Base-by-base conservation (phyloP, 805 yeast species). In the Zygotorulaspora sp. region DNA sequence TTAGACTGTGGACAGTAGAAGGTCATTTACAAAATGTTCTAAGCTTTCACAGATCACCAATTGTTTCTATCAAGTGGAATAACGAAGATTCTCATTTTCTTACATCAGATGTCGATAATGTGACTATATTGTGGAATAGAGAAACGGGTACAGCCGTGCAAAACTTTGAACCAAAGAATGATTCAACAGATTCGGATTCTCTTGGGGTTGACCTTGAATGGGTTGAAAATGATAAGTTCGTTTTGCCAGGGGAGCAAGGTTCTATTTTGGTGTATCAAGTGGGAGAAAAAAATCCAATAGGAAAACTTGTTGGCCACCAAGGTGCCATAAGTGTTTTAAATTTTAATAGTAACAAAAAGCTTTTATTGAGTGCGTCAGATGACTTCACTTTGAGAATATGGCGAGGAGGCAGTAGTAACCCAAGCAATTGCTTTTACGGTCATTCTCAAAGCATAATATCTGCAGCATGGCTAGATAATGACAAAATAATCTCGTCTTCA, bases 301-400 rank as follows among this genome's bases (percentile, higher is more conserved):
- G 82, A 4, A 61, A 66, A 18, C 62, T 80, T 32, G 44, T 68
- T 8, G 96, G 95, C 1, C 96, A 87, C 57, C 65, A 71, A 7
- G 74, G 75, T 31, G 67, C 77, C 1, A 71, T 84, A 6, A 70
- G 83, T 11, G 62, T 63, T 4, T 63, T 88, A 3, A 57, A 65
- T 20, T 85, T 81, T 55, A 78, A 80, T 50, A 43, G 54, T 4
- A 57, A 59, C 2, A 65, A 70, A 11, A 76, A 75, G 47, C 58
- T 81, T 20, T 64, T 89, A 27, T 78, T 87, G 3, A 77, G 89
- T 2, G 79, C 85, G 6, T 78, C 94, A 1, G 95, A 85, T 54
- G 96, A 89, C 56, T 72, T 75, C 39, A 66, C 74, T 0, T 70
- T 88, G 6, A 74, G 85, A 48, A 66, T 87, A 14, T 89, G 96